These are phyloP conservation scores for Tubosaeta sp. DNA, from an alignment of 768 basidiomycete species.

Conservation along the genomic window DNA sequence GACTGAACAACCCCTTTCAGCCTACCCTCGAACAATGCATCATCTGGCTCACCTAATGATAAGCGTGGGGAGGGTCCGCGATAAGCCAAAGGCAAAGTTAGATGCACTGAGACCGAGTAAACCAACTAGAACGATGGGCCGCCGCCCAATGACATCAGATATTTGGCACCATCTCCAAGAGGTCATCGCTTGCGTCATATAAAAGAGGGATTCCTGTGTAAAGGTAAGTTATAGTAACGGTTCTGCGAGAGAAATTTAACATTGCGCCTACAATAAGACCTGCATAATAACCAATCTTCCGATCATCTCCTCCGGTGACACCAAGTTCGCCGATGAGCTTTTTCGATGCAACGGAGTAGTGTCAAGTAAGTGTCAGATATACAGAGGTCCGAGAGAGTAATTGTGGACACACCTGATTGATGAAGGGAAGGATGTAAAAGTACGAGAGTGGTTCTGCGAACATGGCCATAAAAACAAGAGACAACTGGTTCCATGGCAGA, in stretches of 20 bases:
- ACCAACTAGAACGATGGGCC: constrained; percentile 56
- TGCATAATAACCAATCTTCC: constrained; percentile 66
- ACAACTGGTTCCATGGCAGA: constrained; percentile 49
- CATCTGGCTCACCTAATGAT: constrained; percentile 43
- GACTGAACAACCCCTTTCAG: constrained; percentile 18
- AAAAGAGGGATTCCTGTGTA: constrained; percentile 58
- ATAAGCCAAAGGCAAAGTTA: constrained; percentile 59
- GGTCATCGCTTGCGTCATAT: constrained; percentile 19
- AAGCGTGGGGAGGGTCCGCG: constrained; percentile 50
- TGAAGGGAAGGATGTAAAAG: constrained; percentile 58
- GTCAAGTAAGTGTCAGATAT: background rate
- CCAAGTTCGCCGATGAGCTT: constrained; percentile 46
- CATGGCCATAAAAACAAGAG: constrained; percentile 43
- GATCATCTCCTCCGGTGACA: constrained; percentile 58
- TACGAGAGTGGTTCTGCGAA: constrained; percentile 53
- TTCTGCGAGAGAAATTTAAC: background rate
- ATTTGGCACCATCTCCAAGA: constrained; percentile 60
- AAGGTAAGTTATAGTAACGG: background rate
- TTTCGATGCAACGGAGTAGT: background rate
- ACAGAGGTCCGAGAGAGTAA: background rate
- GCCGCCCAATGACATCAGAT: constrained; percentile 58
- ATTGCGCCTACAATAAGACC: constrained; percentile 42
- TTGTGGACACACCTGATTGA: constrained; percentile 48
- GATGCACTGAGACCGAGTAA: constrained; percentile 48
- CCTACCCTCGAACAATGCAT: background rate